These are phyloP conservation scores for Asterochloris sp. DNA, from an alignment of 139 green algal genomes.

Conservation along the genomic window DNA sequence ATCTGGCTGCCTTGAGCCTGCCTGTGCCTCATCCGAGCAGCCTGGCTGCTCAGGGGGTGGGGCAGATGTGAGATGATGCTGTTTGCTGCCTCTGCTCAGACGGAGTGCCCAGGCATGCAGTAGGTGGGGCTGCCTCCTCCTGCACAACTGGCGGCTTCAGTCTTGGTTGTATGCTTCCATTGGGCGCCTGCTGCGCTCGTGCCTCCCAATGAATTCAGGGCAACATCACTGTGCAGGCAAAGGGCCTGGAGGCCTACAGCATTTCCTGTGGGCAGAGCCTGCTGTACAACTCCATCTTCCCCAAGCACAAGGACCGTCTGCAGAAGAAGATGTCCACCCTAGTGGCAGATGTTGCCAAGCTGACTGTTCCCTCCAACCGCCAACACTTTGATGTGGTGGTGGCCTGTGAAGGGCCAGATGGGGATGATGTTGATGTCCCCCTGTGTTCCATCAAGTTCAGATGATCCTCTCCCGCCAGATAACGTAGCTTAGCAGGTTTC, in stretches of 20 bases:
- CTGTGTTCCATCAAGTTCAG: conserved; percentile 74
- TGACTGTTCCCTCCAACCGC: conserved; percentile 68
- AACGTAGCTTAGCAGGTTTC: too few relatives aligned
- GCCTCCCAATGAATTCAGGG: too few relatives aligned
- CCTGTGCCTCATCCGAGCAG: too few relatives aligned
- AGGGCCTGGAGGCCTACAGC: conserved; percentile 81
- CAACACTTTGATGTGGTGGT: conserved; percentile 98
- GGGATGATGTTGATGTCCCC: conserved; percentile 82
- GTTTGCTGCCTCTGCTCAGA: too few relatives aligned
- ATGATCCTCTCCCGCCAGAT: background rate
- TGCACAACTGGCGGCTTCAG: too few relatives aligned
- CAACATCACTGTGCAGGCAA: conserved; percentile 18
- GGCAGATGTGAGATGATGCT: too few relatives aligned
- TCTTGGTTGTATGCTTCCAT: too few relatives aligned
- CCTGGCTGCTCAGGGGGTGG: too few relatives aligned
- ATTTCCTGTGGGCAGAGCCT: conserved; percentile 89
- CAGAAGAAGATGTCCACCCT: conserved; percentile 73
- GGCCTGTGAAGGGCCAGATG: conserved; percentile 95
- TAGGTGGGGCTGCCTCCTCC: too few relatives aligned
- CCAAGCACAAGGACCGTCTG: conserved; percentile 93
- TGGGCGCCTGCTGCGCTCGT: too few relatives aligned
- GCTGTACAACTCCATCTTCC: conserved; percentile 99
- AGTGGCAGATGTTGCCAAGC: conserved; percentile 80
- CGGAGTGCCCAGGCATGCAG: too few relatives aligned
- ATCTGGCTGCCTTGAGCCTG: too few relatives aligned